Conservation (phyloP, 108 stramenopile genomes). For the Nitzschia palea region DNA sequence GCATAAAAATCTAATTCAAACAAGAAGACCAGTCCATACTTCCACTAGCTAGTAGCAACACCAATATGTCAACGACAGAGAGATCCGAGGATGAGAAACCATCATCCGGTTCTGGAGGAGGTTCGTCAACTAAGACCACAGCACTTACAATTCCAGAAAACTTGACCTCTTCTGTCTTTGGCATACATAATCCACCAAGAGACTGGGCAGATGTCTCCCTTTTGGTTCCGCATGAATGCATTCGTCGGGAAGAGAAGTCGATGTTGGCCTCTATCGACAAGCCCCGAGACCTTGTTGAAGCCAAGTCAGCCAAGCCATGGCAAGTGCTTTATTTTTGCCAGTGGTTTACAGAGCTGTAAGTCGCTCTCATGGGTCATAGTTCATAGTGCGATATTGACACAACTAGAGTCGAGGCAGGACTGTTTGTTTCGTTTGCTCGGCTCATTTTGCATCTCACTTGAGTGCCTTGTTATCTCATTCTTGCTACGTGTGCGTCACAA, state of each 20-base stretch:
- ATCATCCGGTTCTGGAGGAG: no score
- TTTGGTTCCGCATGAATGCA: constrained; percentile 40
- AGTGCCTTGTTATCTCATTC: no score
- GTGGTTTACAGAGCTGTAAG: constrained; percentile 31
- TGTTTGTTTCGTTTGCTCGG: no score
- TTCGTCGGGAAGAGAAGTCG: constrained; percentile 34
- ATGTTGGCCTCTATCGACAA: constrained; percentile 27
- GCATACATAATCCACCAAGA: constrained; percentile 20
- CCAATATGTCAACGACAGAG: no score
- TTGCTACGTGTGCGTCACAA: no score
- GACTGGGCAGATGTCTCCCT: constrained; percentile 41
- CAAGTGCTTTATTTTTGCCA: constrained; percentile 33
- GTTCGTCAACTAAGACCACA: no score
- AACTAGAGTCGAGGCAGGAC: not conserved
- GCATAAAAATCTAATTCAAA: no score
- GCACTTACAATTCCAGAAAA: constrained; percentile 3
- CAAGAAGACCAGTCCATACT: no score
- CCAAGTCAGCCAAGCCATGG: constrained; percentile 21
- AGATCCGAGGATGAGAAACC: no score
- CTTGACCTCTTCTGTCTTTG: constrained; percentile 27
- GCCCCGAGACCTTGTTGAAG: constrained; percentile 14
- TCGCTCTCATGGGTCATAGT: not conserved
- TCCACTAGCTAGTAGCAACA: no score
- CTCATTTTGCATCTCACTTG: no score
- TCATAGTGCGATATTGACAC: not conserved